Percentiles rank a stretch among this genome's conserved stretches.
Evolutionary conservation across 116 monocot species (phyloP).

Genomic region (Iris pallida): DNA sequence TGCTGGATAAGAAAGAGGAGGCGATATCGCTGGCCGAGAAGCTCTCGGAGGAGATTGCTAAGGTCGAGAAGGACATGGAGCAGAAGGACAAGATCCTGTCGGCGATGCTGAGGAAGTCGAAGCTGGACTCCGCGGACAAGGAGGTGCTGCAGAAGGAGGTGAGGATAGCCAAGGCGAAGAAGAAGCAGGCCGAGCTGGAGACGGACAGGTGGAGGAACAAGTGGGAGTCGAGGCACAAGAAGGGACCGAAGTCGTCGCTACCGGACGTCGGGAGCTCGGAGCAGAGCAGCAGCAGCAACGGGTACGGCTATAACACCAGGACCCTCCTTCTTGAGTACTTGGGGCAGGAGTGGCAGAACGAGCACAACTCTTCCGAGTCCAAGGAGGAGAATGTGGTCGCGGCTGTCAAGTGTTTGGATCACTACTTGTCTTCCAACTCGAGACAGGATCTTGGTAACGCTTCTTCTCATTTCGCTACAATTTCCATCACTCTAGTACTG

Average conservation of each 20-base stretch:
- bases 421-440: conserved; percentile 22
- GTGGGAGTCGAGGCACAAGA: conserved; percentile 32
- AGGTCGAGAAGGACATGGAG: conserved; percentile 29
- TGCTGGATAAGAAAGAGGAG: conserved; percentile 34
- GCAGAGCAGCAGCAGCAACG: conserved; percentile 1
- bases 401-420: conserved; percentile 23
- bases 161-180: conserved; percentile 68
- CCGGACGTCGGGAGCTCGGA: conserved; percentile 31
- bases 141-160: conserved; percentile 61
- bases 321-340: conserved; percentile 47
- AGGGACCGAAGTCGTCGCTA: conserved; percentile 8
- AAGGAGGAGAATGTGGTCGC: conserved; percentile 16
- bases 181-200: conserved; percentile 77
- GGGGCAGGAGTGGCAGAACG: conserved; percentile 36
- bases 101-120: conserved; percentile 78
- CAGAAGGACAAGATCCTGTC: conserved; percentile 89
- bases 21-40: conserved; percentile 26
- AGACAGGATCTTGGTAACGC: conserved; percentile 40
- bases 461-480: neutral
- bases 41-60: conserved; percentile 31
- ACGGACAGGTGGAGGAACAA: conserved; percentile 51
- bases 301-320: conserved; percentile 1
- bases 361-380: conserved; percentile 7
- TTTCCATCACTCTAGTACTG: neutral
- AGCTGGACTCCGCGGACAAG: conserved; percentile 55